These are phyloP conservation scores for Candida qinlingensis DNA, from an alignment of 805 yeast genomes.

Conservation along the genomic window DNA sequence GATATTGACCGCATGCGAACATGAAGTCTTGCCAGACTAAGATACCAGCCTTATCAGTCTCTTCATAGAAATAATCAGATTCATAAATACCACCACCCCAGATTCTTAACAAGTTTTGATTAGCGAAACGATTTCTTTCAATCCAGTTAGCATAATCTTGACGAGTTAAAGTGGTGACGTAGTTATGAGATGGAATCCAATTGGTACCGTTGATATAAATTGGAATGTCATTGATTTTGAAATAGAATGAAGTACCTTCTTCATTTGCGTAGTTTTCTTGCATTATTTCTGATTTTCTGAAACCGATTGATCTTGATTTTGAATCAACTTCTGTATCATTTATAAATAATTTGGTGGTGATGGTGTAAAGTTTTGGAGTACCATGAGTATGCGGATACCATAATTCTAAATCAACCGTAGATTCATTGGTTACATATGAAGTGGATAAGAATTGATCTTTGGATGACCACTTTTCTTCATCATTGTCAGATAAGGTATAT, in stretches of 20 bases:
- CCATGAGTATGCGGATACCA: conserved; percentile 20
- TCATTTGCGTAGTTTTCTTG: conserved; percentile 7
- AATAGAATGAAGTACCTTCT: conserved; percentile 15
- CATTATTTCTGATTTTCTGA: conserved; percentile 15
- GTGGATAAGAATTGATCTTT: not conserved
- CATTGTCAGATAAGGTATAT: conserved; percentile 4
- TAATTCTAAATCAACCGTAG: not conserved
- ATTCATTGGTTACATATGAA: not conserved
- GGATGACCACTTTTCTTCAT: conserved; percentile 10
- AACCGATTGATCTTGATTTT: conserved; percentile 10
- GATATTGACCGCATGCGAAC: conserved; percentile 56
- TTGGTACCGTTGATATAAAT: conserved; percentile 16
- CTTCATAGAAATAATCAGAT: conserved; percentile 11
- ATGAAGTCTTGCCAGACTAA: conserved; percentile 53
- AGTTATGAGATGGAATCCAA: conserved; percentile 18
- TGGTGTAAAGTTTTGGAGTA: conserved; percentile 8
- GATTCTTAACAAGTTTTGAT: conserved; percentile 19
- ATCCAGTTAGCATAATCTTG: conserved; percentile 14
- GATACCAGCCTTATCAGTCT: conserved; percentile 22
- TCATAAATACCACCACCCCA: conserved; percentile 22
- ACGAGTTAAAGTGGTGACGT: conserved; percentile 8
- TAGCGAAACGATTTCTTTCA: conserved; percentile 3
- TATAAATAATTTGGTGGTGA: not conserved
- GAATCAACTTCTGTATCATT: not conserved
- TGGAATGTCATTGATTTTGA: conserved; percentile 13